Percentiles rank a stretch among this genome's conserved stretches.
Conservation (phyloP, 1,139 yeast species). For the Meyerozyma sp. region DNA sequence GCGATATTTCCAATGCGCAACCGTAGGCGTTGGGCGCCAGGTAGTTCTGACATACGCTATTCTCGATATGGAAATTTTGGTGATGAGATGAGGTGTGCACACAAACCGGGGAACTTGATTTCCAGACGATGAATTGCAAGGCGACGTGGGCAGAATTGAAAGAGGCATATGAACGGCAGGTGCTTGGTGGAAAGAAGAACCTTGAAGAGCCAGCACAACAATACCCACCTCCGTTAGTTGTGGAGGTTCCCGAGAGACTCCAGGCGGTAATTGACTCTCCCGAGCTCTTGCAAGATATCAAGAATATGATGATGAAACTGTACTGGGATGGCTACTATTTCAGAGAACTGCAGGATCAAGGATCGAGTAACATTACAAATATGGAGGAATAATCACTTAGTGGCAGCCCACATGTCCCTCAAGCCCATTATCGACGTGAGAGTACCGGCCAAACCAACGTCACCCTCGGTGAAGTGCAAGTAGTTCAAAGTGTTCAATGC, state of each 20-base stretch:
- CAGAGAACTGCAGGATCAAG: not conserved
- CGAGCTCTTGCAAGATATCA: not conserved
- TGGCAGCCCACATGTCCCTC: conserved; percentile 60
- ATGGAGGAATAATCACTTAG: conserved; percentile 5
- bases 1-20: conserved; percentile 72
- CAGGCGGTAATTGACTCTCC: not conserved
- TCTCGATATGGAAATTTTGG: not conserved
- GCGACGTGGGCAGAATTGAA: not conserved
- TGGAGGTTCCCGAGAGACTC: not conserved
- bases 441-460: conserved; percentile 81
- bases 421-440: conserved; percentile 77
- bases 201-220: not conserved
- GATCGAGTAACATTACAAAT: not conserved
- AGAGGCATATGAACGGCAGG: not conserved
- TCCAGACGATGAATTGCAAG: not conserved
- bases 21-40: conserved; percentile 17
- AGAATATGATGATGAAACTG: not conserved
- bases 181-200: not conserved
- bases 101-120: not conserved
- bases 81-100: not conserved
- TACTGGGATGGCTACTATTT: conserved; percentile 2
- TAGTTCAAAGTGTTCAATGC: conserved; percentile 66
- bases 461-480: conserved; percentile 69
- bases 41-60: not conserved
- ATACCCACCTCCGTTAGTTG: not conserved